phyloP scores from a whole-genome alignment of 2,329 filamentous ascomycete species.

The Ophiocordyceps camponoti-saundersi region DNA sequence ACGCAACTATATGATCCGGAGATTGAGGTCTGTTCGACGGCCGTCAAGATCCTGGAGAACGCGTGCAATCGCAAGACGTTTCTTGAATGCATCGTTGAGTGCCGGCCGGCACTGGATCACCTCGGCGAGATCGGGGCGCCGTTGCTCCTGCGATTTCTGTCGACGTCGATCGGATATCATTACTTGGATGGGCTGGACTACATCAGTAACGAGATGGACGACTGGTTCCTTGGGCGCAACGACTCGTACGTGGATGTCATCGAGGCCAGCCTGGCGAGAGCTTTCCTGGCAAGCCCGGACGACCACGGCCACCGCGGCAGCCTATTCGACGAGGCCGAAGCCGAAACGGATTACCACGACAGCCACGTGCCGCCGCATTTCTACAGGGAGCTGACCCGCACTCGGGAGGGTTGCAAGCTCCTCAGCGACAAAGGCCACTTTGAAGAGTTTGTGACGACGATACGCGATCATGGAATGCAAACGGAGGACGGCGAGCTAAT shows the following conservation, averaged over 20 bases:
- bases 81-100: constrained; percentile 92
- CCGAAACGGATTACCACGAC: constrained; percentile 40
- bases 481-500: constrained; percentile 72
- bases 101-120: constrained; percentile 83
- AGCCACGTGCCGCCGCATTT: constrained; percentile 85
- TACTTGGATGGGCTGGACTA: constrained; percentile 95
- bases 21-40: constrained; percentile 87
- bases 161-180: constrained; percentile 92
- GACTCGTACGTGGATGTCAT: constrained; percentile 91
- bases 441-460: constrained; percentile 77
- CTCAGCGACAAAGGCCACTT: constrained; percentile 91
- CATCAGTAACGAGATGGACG: constrained; percentile 98
- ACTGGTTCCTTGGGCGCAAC: constrained; percentile 95
- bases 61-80: constrained; percentile 86
- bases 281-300: constrained; percentile 53
- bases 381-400: constrained; percentile 86
- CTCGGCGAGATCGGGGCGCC: constrained; percentile 93
- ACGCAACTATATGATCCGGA: constrained; percentile 96
- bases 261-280: constrained; percentile 82
- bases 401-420: constrained; percentile 77
- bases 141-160: constrained; percentile 77
- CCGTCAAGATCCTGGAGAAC: constrained; percentile 93
- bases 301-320: constrained; percentile 39
- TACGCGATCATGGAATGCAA: constrained; percentile 73
- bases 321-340: constrained; percentile 40